phyloP scores from a whole-genome alignment of 352 stramenopile species.

The Pythium monospermum region DNA sequence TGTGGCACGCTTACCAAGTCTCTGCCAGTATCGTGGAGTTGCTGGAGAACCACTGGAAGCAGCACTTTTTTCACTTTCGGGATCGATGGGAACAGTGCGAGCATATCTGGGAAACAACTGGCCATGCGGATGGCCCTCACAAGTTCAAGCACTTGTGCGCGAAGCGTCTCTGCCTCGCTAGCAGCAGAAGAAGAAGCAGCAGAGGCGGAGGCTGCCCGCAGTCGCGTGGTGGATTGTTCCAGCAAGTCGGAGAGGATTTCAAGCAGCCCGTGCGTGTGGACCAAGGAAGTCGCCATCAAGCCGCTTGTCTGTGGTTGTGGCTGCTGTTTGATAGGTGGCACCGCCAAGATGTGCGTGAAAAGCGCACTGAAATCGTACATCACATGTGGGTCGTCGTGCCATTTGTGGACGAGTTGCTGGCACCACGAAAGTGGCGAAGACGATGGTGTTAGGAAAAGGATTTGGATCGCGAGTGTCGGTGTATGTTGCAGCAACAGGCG shows the following conservation, averaged over 20 bases:
- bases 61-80: neutral
- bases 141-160: constrained; percentile 4
- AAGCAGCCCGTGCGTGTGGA: constrained; percentile 16
- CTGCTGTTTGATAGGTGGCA: neutral
- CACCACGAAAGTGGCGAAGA: neutral
- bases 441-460: neutral
- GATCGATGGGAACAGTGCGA: neutral
- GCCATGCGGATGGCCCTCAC: constrained; percentile 1
- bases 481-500: neutral
- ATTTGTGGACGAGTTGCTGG: neutral
- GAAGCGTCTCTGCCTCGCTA: neutral
- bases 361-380: neutral
- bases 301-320: constrained; percentile 9
- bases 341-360: neutral
- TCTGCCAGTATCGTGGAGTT: neutral
- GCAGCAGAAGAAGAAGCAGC: neutral
- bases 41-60: neutral
- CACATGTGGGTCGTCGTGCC: neutral
- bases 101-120: constrained; percentile 3
- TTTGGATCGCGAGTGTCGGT: neutral
- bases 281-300: constrained; percentile 13
- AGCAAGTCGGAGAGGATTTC: neutral
- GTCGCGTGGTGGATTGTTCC: neutral
- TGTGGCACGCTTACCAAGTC: neutral
- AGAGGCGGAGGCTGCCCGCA: too few species aligned